These are phyloP conservation scores for Phytophthora sojae DNA, from an alignment of 352 stramenopile species.

Conservation along the genomic window DNA sequence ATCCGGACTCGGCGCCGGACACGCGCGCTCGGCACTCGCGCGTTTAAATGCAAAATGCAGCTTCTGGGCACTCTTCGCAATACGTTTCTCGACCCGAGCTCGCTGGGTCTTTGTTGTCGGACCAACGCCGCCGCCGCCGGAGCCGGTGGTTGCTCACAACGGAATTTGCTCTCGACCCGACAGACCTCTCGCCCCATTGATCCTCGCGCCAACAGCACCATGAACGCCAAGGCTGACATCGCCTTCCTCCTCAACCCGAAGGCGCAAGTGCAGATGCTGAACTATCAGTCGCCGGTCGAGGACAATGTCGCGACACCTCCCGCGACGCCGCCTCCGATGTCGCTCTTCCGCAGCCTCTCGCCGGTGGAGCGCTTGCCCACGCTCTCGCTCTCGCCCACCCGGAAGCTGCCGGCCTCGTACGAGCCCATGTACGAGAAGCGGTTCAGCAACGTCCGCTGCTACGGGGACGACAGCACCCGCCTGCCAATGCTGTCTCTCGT, in stretches of 20 bases:
- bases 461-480: constrained; percentile 20
- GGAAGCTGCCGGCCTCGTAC: constrained; percentile 39
- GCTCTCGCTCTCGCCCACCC: constrained; percentile 27
- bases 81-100: constrained; percentile 26
- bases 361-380: constrained; percentile 17
- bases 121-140: background rate
- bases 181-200: constrained; percentile 1
- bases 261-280: constrained; percentile 9
- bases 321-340: constrained; percentile 24
- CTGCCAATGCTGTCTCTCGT: constrained; percentile 23
- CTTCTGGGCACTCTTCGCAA: constrained; percentile 20
- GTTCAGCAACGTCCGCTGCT: constrained; percentile 19
- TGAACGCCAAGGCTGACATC: constrained; percentile 52
- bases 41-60: constrained; percentile 14
- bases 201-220: constrained; percentile 7
- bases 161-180: constrained; percentile 7
- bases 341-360: constrained; percentile 25
- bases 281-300: constrained; percentile 6
- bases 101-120: constrained; percentile 19
- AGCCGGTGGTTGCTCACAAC: constrained; percentile 18
- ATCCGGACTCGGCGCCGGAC: constrained; percentile 16
- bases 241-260: constrained; percentile 50
- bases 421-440: constrained; percentile 17
- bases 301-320: constrained; percentile 13
- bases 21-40: constrained; percentile 6